A percentile compares a stretch with the other conserved stretches of the same genome.
phyloP scores from a whole-genome alignment of 106 monocot species.

The Cymbidium sinense region DNA sequence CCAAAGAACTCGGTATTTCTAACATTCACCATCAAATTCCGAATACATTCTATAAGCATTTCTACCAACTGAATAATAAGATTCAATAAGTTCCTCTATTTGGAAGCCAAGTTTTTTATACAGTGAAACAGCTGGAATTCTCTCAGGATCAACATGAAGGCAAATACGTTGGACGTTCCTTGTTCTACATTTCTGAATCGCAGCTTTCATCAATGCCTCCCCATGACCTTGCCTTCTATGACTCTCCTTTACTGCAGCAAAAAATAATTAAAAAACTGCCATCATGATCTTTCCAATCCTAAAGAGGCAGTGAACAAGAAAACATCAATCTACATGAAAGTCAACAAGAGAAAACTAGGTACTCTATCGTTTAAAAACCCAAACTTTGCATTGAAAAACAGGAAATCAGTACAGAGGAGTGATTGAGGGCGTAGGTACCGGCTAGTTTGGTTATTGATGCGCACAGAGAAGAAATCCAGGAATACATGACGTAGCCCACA shows the following conservation, averaged over 20 bases:
- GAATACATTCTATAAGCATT: constrained; percentile 88
- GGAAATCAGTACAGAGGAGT: neutral
- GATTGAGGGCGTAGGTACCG: constrained; percentile 28
- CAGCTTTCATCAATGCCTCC: constrained; percentile 60
- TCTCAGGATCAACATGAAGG: constrained; percentile 83
- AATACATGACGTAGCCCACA: constrained; percentile 84
- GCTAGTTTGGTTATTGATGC: constrained; percentile 98
- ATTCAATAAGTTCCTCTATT: constrained; percentile 47
- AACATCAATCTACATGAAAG: neutral
- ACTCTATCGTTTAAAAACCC: neutral
- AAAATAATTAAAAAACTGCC: neutral
- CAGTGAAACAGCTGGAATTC: constrained; percentile 56
- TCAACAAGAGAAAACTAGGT: neutral
- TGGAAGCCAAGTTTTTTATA: constrained; percentile 68
- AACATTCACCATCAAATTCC: constrained; percentile 33
- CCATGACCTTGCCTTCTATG: constrained; percentile 66
- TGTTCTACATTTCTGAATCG: constrained; percentile 61
- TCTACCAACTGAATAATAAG: constrained; percentile 68
- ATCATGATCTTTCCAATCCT: neutral
- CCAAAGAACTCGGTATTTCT: neutral
- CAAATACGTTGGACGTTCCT: constrained; percentile 64
- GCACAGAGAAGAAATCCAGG: constrained; percentile 61
- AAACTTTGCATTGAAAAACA: neutral
- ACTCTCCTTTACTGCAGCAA: constrained; percentile 62
- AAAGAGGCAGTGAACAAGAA: neutral